Conservation (phyloP, 345 rosid genomes). For the Eucalyptus caleyi region DNA sequence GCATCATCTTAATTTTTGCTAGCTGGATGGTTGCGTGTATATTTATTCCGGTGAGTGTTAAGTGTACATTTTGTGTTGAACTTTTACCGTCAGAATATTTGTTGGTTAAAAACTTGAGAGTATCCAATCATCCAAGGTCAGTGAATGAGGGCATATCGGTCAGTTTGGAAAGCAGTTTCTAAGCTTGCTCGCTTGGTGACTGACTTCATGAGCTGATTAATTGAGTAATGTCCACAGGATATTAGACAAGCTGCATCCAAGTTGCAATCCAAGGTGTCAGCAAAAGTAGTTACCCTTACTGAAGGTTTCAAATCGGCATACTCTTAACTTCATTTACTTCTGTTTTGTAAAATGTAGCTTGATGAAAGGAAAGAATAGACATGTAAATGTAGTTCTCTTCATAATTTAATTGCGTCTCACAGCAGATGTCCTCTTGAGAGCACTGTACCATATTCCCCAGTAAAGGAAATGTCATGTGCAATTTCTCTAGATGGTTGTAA, state of each 20-base stretch:
- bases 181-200: neutral
- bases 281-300: conserved; percentile 76
- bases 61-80: neutral
- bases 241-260: conserved; percentile 56
- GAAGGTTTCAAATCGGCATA: conserved; percentile 77
- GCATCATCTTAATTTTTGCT: neutral
- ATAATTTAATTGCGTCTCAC: neutral
- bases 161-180: neutral
- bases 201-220: neutral
- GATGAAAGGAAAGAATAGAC: neutral
- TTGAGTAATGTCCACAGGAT: conserved; percentile 28
- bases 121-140: neutral
- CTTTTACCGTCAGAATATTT: neutral
- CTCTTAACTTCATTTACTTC: conserved; percentile 4
- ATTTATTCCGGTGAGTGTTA: neutral
- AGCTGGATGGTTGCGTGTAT: neutral
- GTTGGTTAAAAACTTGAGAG: neutral
- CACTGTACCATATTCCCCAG: neutral
- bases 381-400: neutral
- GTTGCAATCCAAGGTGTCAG: conserved; percentile 73
- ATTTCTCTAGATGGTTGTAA: neutral
- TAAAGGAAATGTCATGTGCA: neutral
- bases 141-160: neutral
- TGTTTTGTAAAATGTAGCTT: neutral
- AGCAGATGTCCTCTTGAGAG: neutral